Evolutionary conservation across 2,329 filamentous ascomycete genomes (phyloP), one percentile per base, ranked within the genome.

Genomic region (Xylariaceae sp.): DNA sequence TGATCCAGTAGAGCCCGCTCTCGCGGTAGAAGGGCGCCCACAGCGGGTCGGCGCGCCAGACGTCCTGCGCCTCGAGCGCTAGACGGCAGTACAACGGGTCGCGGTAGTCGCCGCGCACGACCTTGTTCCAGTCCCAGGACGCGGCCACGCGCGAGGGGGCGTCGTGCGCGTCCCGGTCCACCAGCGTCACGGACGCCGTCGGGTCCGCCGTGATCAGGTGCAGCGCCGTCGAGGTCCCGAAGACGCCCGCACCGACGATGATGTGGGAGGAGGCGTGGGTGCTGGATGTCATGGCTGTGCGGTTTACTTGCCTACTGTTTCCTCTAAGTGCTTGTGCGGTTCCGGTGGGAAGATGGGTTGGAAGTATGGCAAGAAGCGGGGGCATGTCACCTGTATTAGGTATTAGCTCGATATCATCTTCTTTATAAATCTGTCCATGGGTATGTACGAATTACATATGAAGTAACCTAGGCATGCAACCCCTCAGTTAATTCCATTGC

Each of bases 41-140:
- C 3, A 81, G 71, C 2, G 80, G 76, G 51, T 79, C 76, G 12
- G 48, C 42, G 37, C 65, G 64, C 66, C 67, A 90, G 0, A 83
- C 72, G 49, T 85, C 81, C 65, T 87, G 84, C 0, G 88, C 84
- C 71, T 90, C 86, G 23, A 89, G 77, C 0, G 82, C 88, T 19
- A 90, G 77, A 48, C 79, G 71, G 70, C 82, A 85, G 75, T 90
- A 90, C 16, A 85, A 71, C 1, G 82, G 73, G 63, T 88, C 84
- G 52, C 82, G 78, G 73, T 90, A 90, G 70, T 90, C 87, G 46
- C 86, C 84, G 54, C 87, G 84, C 16, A 90, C 79, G 23, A 89
- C 85, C 71, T 89, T 90, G 75, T 89, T 90, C 81, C 86, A 86
- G 73, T 91, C 88, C 77, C 84, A 88, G 0, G 88, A 89, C 0